Evolutionary conservation across 139 green algal species (phyloP).

Genomic region (Chlorella sp.): DNA sequence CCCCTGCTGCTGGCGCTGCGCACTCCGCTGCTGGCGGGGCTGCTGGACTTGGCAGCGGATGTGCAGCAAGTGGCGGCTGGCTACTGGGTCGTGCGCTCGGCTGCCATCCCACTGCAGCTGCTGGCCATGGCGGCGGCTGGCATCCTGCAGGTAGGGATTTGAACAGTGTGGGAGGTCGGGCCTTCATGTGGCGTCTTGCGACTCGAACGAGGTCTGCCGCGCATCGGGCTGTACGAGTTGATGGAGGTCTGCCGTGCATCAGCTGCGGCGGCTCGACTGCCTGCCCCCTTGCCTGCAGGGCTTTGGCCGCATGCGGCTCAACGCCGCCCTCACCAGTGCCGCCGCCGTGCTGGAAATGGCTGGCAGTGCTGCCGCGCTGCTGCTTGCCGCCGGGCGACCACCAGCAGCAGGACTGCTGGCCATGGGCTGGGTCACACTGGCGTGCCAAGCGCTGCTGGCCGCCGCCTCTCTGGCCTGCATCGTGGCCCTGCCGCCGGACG

Average conservation of each 20-base stretch:
- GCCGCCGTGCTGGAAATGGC: conserved; percentile 57
- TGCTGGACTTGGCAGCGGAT: conserved; percentile 38
- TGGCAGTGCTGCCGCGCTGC: conserved; percentile 42
- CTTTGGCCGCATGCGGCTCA: conserved; percentile 47
- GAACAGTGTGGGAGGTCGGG: neutral
- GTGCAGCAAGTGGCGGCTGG: conserved; percentile 30
- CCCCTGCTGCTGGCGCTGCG: conserved; percentile 8
- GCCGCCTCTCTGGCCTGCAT: conserved; percentile 8
- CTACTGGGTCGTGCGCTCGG: conserved; percentile 54
- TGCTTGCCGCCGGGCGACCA: neutral
- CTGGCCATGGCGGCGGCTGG: conserved; percentile 61
- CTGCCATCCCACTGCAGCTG: conserved; percentile 53
- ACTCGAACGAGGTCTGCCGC: neutral
- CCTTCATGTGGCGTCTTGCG: neutral
- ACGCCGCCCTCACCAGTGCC: conserved; percentile 52
- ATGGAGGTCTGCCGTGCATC: conserved; percentile 23
- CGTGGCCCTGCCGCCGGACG: conserved; percentile 26
- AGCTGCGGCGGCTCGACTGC: neutral
- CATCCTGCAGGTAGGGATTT: conserved; percentile 34
- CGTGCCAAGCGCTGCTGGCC: conserved; percentile 20
- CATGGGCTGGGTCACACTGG: conserved; percentile 29
- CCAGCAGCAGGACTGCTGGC: conserved; percentile 5
- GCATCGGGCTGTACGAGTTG: neutral
- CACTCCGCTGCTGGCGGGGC: neutral
- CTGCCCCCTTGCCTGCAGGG: conserved; percentile 46